Evolutionary conservation across 257 asterid genomes (phyloP).

Genomic region (Voacanga thouarsii): DNA sequence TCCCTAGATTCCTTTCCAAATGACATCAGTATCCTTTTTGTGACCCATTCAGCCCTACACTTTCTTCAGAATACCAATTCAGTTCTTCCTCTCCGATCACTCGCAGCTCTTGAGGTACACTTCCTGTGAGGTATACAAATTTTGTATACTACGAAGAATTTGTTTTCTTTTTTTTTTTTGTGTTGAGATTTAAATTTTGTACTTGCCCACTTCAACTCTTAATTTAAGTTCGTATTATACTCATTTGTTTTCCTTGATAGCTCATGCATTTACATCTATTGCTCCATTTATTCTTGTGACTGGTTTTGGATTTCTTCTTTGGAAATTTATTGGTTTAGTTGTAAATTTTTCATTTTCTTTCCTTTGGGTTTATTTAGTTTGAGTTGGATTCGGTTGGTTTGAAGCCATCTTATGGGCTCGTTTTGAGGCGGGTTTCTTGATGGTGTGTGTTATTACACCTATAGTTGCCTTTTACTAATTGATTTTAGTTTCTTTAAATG

Average conservation of each 20-base stretch:
- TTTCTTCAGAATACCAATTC: slow-evolving; percentile 17
- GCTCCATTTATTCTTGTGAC: too few relatives aligned
- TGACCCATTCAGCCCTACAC: slow-evolving; percentile 8
- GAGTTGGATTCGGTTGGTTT: not conserved
- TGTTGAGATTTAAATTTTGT: not conserved
- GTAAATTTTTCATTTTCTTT: not conserved
- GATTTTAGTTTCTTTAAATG: not conserved
- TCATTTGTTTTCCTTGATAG: not conserved
- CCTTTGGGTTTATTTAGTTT: not conserved
- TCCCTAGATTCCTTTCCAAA: not conserved
- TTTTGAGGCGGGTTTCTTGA: not conserved
- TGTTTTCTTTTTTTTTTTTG: not conserved
- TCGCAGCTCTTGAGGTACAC: slow-evolving; percentile 2
- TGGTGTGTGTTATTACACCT: not conserved
- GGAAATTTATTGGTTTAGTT: not conserved
- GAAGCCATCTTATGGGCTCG: not conserved
- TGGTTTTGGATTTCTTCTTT: not conserved
- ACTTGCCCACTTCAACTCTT: not conserved
- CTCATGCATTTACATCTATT: not conserved
- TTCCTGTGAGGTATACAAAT: not conserved
- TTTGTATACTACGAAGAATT: not conserved
- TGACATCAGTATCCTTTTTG: not conserved
- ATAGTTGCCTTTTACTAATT: not conserved
- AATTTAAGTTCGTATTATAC: not conserved
- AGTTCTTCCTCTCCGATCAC: not conserved